Conservation (phyloP, 2,329 filamentous ascomycete genomes). For the Aspergillus texensis region DNA sequence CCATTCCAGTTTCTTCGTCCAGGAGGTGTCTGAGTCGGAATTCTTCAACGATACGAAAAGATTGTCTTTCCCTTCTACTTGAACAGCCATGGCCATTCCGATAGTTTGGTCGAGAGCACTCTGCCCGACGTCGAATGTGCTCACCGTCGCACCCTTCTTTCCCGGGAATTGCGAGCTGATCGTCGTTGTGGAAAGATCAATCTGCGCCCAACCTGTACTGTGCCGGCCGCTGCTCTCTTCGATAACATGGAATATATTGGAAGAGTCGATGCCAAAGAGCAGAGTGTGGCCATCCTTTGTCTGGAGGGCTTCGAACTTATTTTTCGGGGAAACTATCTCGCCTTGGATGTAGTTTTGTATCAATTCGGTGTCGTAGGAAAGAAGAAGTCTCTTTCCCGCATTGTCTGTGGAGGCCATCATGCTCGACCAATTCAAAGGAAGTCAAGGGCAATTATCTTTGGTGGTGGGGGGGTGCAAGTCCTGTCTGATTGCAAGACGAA, state of each 20-base stretch:
- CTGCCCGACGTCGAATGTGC: conserved; percentile 10
- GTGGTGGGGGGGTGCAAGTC: no score
- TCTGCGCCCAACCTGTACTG: conserved; percentile 6
- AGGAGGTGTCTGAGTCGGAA: not conserved
- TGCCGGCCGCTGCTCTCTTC: conserved; percentile 7
- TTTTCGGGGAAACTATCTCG: conserved; percentile 2
- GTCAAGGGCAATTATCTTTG: no score
- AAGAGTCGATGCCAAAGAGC: conserved; percentile 4
- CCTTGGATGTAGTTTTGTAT: conserved; percentile 13
- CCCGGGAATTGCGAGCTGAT: conserved; percentile 5
- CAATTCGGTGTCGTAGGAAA: conserved; percentile 4
- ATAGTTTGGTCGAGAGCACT: conserved; percentile 10
- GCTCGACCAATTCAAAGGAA: no score
- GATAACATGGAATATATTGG: conserved; percentile 9
- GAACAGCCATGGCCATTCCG: conserved; percentile 7
- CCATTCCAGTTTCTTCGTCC: conserved; percentile 4
- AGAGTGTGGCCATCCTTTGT: conserved; percentile 6
- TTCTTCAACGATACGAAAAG: conserved; percentile 11
- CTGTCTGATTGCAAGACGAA: no score
- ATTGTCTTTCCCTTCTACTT: not conserved
- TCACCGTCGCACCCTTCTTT: not conserved
- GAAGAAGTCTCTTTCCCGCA: no score
- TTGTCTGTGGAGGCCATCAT: no score
- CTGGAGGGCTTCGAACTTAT: conserved; percentile 11
- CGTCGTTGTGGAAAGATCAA: conserved; percentile 4